These are phyloP conservation scores for Daldinia bambusicola DNA, from an alignment of 495 filamentous ascomycete species.

Conservation along the genomic window DNA sequence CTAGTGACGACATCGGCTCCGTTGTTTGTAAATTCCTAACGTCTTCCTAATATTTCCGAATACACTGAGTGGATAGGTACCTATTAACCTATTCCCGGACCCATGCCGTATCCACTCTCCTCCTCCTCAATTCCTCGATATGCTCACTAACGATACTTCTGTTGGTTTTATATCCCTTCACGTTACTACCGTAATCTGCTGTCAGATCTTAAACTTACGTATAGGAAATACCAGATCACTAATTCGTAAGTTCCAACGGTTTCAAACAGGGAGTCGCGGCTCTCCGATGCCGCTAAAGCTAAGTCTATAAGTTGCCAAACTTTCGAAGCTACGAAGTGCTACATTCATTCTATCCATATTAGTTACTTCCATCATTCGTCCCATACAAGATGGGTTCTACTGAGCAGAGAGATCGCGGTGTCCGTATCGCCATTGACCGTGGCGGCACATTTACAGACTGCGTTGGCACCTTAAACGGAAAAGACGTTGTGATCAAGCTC, in stretches of 20 bases:
- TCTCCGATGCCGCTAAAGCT: constrained; percentile 5
- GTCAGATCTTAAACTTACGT: background rate
- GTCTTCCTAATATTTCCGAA: constrained; percentile 7
- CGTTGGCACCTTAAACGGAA: constrained; percentile 69
- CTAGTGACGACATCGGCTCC: constrained; percentile 5
- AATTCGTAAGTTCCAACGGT: background rate
- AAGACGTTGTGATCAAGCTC: constrained; percentile 85
- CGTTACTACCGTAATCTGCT: background rate
- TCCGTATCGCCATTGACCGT: constrained; percentile 71
- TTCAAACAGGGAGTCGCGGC: background rate
- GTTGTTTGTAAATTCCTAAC: background rate
- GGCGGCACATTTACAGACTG: constrained; percentile 80
- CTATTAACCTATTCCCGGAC: too few relatives aligned
- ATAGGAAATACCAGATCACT: background rate
- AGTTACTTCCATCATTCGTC: background rate
- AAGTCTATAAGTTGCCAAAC: background rate
- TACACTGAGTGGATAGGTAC: too few relatives aligned
- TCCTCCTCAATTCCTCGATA: background rate
- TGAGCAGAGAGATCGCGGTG: constrained; percentile 53
- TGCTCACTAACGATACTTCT: background rate
- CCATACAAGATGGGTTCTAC: constrained; percentile 41
- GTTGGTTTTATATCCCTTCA: background rate
- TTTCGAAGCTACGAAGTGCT: background rate
- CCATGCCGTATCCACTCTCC: constrained; percentile 1
- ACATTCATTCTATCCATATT: constrained; percentile 5